phyloP scores from a whole-genome alignment of 345 rosid species.

The Populus ilicifolia region DNA sequence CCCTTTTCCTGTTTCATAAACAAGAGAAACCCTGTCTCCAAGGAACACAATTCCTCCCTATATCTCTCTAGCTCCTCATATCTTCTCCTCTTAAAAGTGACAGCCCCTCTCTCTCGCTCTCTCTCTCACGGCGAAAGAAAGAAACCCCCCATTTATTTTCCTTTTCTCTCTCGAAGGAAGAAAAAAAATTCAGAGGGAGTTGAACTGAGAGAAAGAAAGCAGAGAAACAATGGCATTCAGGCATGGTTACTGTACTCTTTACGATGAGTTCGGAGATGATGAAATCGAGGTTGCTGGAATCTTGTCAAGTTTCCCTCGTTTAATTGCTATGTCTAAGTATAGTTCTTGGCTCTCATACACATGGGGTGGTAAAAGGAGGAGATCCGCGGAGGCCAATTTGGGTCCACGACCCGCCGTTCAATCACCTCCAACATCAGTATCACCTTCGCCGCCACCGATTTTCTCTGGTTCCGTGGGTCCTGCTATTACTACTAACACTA shows the following conservation, averaged over 20 bases:
- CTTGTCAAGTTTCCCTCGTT: conserved; percentile 21
- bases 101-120: not conserved
- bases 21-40: conserved; percentile 13
- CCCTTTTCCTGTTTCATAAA: conserved; percentile 11
- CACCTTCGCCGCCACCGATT: not conserved
- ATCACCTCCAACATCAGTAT: not conserved
- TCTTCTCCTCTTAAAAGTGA: not conserved
- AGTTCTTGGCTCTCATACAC: not conserved
- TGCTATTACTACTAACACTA: not conserved
- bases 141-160: not conserved
- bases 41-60: not conserved
- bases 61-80: not conserved
- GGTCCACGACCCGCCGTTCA: not conserved
- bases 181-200: not conserved
- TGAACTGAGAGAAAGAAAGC: not conserved
- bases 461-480: not conserved
- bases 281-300: conserved; percentile 23
- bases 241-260: not conserved
- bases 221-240: not conserved
- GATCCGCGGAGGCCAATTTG: conserved; percentile 14
- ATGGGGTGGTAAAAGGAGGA: conserved; percentile 33
- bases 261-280: conserved; percentile 2
- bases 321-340: conserved; percentile 4
- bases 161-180: not conserved
- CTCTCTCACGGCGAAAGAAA: not conserved